phyloP scores from a whole-genome alignment of 1,284 basidiomycete genomes.

The Malassezia globosa region DNA sequence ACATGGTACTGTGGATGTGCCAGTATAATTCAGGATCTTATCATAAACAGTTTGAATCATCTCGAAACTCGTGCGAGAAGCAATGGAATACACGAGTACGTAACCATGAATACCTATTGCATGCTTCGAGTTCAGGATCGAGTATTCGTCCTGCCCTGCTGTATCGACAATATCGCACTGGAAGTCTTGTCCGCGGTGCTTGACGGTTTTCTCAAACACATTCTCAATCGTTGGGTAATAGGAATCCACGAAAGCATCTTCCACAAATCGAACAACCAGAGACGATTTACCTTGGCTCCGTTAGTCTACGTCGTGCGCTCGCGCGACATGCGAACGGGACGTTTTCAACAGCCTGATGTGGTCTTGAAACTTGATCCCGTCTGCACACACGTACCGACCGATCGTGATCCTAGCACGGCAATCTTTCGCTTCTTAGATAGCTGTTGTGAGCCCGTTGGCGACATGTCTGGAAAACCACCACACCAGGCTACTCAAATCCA shows the following conservation, averaged over 20 bases:
- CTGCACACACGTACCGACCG: slow-evolving; percentile 39
- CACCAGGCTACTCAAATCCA: too few species aligned
- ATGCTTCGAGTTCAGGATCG: slow-evolving; percentile 67
- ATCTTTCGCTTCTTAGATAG: slow-evolving; percentile 44
- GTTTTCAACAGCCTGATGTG: not conserved
- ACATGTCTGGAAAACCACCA: not conserved
- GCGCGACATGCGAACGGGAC: too few species aligned
- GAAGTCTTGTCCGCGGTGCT: slow-evolving; percentile 72
- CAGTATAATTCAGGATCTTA: slow-evolving; percentile 92
- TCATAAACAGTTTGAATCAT: slow-evolving; percentile 92
- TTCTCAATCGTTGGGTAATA: slow-evolving; percentile 94
- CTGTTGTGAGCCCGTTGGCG: slow-evolving; percentile 9
- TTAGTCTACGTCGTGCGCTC: not conserved
- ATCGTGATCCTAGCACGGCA: slow-evolving; percentile 44
- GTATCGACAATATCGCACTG: slow-evolving; percentile 97
- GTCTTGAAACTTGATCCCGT: too few species aligned
- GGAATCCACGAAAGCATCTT: slow-evolving; percentile 55
- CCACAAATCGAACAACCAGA: slow-evolving; percentile 50
- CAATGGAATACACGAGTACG: slow-evolving; percentile 86
- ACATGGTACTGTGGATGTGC: slow-evolving; percentile 77
- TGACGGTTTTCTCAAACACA: slow-evolving; percentile 72
- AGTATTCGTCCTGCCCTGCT: slow-evolving; percentile 85
- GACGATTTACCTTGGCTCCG: slow-evolving; percentile 62
- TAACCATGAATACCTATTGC: slow-evolving; percentile 73
- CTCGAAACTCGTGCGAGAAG: slow-evolving; percentile 81